Conservation (phyloP, 176 grass and related monocot species). For the Hordeum marinum region DNA sequence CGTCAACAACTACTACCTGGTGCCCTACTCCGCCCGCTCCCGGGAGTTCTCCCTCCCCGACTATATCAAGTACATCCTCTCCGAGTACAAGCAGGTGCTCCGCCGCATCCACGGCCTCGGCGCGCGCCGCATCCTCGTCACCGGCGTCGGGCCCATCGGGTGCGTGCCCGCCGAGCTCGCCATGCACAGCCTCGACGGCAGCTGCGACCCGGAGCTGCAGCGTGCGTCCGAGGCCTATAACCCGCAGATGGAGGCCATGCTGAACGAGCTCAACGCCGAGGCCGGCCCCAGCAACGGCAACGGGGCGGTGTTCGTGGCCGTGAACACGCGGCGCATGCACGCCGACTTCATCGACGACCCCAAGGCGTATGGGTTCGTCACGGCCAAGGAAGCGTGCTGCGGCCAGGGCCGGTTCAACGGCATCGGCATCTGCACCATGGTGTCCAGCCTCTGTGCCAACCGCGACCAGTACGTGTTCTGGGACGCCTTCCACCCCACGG, state of each 20-base stretch:
- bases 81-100: constrained; percentile 35
- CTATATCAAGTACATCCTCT: too few species aligned
- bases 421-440: constrained; percentile 69
- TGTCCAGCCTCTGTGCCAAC: constrained; percentile 59
- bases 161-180: constrained; percentile 89
- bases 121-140: constrained; percentile 59
- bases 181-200: constrained; percentile 51
- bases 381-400: constrained; percentile 66
- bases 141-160: constrained; percentile 70
- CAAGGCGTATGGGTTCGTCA: constrained; percentile 37
- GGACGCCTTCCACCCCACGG: constrained; percentile 89
- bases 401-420: constrained; percentile 81
- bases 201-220: constrained; percentile 77
- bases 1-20: too few species aligned
- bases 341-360: constrained; percentile 72
- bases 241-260: constrained; percentile 43
- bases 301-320: constrained; percentile 39
- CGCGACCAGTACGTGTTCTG: constrained; percentile 73
- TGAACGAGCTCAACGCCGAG: constrained; percentile 38
- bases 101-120: constrained; percentile 47
- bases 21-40: too few species aligned
- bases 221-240: constrained; percentile 64
- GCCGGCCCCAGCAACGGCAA: background rate
- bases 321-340: constrained; percentile 61
- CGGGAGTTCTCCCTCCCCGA: too few species aligned